Percentiles rank a stretch among this genome's conserved stretches.
Evolutionary conservation across 306 rosid species (phyloP).

Genomic region (Begonia peltatifolia): DNA sequence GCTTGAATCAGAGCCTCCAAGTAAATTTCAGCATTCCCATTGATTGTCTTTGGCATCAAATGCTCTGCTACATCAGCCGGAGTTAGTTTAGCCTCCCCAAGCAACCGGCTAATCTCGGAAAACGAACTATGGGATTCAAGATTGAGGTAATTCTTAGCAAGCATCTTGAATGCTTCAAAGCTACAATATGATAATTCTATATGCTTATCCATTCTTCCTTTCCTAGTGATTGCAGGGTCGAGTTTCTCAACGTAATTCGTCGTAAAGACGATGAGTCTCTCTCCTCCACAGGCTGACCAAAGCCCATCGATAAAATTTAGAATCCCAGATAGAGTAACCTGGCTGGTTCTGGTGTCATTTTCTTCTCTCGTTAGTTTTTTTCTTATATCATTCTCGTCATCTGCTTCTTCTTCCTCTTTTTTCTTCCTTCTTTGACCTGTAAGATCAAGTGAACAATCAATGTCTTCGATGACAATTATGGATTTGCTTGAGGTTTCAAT

Average conservation of each 20-base stretch:
- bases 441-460: slow-evolving; percentile 41
- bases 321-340: slow-evolving; percentile 55
- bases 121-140: slow-evolving; percentile 30
- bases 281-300: slow-evolving; percentile 76
- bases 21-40: slow-evolving; percentile 22
- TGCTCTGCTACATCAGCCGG: slow-evolving; percentile 72
- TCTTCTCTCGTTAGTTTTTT: slow-evolving; percentile 14
- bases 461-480: slow-evolving; percentile 25
- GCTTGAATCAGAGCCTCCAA: slow-evolving; percentile 37
- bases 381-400: slow-evolving; percentile 11
- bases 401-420: slow-evolving; percentile 3
- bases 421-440: slow-evolving; percentile 26
- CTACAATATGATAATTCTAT: slow-evolving; percentile 50
- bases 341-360: slow-evolving; percentile 9
- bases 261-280: slow-evolving; percentile 47
- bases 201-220: slow-evolving; percentile 70
- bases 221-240: slow-evolving; percentile 49
- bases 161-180: slow-evolving; percentile 47
- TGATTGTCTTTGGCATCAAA: slow-evolving; percentile 40
- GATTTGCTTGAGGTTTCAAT: slow-evolving; percentile 26
- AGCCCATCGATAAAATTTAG: slow-evolving; percentile 59
- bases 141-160: slow-evolving; percentile 49
- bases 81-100: slow-evolving; percentile 28
- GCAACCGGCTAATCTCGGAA: slow-evolving; percentile 13
- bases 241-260: slow-evolving; percentile 50